phyloP scores from a whole-genome alignment of 345 rosid species.

The Eucalyptus pauciflora region DNA sequence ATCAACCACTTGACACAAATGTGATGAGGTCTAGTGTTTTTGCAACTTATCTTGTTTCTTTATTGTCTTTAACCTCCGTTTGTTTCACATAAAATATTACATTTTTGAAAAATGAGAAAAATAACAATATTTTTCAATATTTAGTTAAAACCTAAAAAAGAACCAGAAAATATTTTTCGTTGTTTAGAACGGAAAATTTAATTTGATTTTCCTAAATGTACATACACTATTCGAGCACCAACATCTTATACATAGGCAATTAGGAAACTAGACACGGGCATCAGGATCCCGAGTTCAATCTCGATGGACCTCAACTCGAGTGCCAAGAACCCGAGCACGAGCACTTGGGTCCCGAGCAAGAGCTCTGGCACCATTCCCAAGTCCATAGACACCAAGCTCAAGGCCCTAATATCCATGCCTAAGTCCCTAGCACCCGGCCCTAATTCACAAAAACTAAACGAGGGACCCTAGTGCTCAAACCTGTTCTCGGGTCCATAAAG shows the following conservation, averaged over 20 bases:
- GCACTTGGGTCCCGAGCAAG: neutral
- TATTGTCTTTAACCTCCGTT: neutral
- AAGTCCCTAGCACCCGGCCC: neutral
- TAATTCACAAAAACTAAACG: neutral
- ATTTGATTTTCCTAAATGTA: too few relatives aligned
- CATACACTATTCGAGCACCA: accelerated
- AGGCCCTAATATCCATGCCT: neutral
- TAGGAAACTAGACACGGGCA: too few relatives aligned
- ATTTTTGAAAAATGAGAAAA: too few relatives aligned
- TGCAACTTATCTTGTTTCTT: neutral
- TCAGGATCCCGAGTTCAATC: neutral
- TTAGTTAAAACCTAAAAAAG: neutral
- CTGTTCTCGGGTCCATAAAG: accelerated
- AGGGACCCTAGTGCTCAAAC: neutral
- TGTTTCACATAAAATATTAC: too few relatives aligned
- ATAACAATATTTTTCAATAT: too few relatives aligned
- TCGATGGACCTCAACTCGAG: accelerated
- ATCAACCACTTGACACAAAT: neutral
- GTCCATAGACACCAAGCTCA: accelerated
- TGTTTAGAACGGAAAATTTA: neutral
- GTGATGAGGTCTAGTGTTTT: neutral
- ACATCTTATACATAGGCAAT: neutral
- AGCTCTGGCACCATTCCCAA: neutral
- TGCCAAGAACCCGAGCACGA: accelerated
- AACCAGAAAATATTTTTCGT: accelerated